Percentiles rank a stretch among this genome's conserved stretches.
These are phyloP conservation scores for Claviceps digitariae DNA, from an alignment of 2,329 filamentous ascomycete species.

Conservation along the genomic window DNA sequence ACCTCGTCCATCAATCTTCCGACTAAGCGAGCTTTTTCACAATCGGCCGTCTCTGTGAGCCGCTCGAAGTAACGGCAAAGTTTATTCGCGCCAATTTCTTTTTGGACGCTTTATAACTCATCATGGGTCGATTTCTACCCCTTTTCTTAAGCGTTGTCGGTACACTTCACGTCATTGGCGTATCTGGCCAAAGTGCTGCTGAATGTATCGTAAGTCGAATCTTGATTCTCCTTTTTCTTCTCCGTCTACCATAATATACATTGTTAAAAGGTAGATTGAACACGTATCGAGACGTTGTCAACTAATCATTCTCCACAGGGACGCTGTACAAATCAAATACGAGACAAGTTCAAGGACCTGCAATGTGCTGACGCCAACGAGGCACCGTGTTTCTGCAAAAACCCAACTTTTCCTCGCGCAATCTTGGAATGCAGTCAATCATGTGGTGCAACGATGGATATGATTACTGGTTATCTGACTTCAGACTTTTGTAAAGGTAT, in stretches of 20 bases:
- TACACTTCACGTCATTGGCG: slow-evolving; percentile 14
- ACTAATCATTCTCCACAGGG: slow-evolving; percentile 6
- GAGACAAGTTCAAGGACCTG: slow-evolving; percentile 11
- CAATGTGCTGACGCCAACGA: slow-evolving; percentile 17
- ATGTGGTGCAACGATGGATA: slow-evolving; percentile 13
- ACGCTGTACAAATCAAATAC: slow-evolving; percentile 10
- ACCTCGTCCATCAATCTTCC: background rate
- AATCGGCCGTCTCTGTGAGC: background rate
- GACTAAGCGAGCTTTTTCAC: background rate
- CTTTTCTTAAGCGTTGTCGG: slow-evolving; percentile 15
- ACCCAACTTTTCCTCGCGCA: slow-evolving; percentile 20
- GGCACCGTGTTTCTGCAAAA: slow-evolving; percentile 27
- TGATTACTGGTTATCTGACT: slow-evolving; percentile 10
- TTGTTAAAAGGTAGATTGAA: background rate
- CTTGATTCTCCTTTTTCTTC: background rate
- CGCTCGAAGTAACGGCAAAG: background rate
- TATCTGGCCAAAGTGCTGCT: slow-evolving; percentile 12
- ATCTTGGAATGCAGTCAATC: slow-evolving; percentile 25
- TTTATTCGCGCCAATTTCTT: background rate
- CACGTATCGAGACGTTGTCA: background rate
- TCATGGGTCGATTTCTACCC: slow-evolving; percentile 6
- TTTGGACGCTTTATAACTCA: background rate
- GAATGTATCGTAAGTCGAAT: slow-evolving; percentile 19
- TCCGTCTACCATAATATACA: background rate
- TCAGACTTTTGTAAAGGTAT: slow-evolving; percentile 13